Base-by-base conservation (phyloP, 306 rosid genomes). In the Clitoria ternatea region DNA sequence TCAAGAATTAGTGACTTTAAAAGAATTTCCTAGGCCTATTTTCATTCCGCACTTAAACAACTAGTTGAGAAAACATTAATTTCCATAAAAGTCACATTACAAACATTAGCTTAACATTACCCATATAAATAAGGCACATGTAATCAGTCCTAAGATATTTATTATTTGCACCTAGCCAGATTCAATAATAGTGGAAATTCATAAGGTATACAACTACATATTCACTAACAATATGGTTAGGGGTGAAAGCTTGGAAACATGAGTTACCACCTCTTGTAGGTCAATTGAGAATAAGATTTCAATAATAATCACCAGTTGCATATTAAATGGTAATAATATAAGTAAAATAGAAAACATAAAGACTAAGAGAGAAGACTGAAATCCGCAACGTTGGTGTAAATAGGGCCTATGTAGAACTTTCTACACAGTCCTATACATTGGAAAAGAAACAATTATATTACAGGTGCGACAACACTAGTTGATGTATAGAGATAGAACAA, bases 181-280 rank as follows among this genome's bases (percentile, higher is more conserved):
- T 19, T 52, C 84, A 68, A 69, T 61, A 30, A 20, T 61, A 37
- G 45, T 65, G 77, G 66, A 66, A 64, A 70, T 75, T 71, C 75
- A 79, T 77, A 75, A 65, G 72, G 83, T 71, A 72, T 71, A 79
- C 63, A 77, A 77, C 71, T 47, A 66, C 73, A 72, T 63, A 70
- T 66, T 56, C 76, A 65, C 78, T 55, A 66, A 61, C 30, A 57
- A 71, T 47, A 65, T 48, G 59, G 73, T 29, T 20, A 39, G 64
- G 69, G 64, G 45, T 32, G 15, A 17, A 62, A 77, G 81, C 56
- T 69, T 76, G 23, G 35, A 67, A 85, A 82, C 70, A 80, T 69
- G 76, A 81, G 84, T 84, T 77, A 85, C 84, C 97, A 94, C 99
- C 99, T 81, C 96, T 88, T 92, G 85, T 74, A 42, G 79, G 95